These are phyloP conservation scores for Plasmodium berghei DNA, from an alignment of 169 alveolate species.

Conservation along the genomic window DNA sequence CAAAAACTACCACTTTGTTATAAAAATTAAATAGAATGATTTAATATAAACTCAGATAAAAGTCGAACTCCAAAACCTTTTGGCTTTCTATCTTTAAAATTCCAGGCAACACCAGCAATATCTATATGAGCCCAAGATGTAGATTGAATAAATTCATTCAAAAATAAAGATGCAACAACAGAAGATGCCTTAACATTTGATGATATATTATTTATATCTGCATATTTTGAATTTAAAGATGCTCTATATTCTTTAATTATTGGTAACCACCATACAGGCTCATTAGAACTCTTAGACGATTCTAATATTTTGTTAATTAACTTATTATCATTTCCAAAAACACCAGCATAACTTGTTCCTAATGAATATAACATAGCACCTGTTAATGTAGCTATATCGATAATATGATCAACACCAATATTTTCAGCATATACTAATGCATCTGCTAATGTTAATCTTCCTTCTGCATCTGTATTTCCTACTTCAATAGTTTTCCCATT, in stretches of 20 bases:
- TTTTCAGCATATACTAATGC: constrained; percentile 94
- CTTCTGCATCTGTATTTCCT: constrained; percentile 98
- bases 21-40: constrained; percentile 3
- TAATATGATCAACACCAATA: constrained; percentile 87
- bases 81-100: constrained; percentile 81
- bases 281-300: constrained; percentile 85
- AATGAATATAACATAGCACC: constrained; percentile 93
- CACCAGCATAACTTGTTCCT: constrained; percentile 88
- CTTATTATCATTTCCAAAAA: constrained; percentile 81
- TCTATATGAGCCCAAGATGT: constrained; percentile 95
- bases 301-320: constrained; percentile 73
- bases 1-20: not conserved
- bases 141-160: constrained; percentile 92
- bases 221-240: constrained; percentile 87
- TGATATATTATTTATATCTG: constrained; percentile 91
- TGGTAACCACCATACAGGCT: constrained; percentile 92
- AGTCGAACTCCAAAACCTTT: constrained; percentile 90
- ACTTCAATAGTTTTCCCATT: constrained; percentile 96
- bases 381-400: constrained; percentile 97
- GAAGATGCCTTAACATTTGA: constrained; percentile 87
- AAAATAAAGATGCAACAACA: constrained; percentile 94
- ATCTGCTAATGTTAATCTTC: constrained; percentile 97
- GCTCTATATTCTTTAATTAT: constrained; percentile 88
- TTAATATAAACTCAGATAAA: constrained; percentile 76
- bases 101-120: constrained; percentile 96